Conservation (phyloP, 306 rosid genomes). For the Malus sylvestris region DNA sequence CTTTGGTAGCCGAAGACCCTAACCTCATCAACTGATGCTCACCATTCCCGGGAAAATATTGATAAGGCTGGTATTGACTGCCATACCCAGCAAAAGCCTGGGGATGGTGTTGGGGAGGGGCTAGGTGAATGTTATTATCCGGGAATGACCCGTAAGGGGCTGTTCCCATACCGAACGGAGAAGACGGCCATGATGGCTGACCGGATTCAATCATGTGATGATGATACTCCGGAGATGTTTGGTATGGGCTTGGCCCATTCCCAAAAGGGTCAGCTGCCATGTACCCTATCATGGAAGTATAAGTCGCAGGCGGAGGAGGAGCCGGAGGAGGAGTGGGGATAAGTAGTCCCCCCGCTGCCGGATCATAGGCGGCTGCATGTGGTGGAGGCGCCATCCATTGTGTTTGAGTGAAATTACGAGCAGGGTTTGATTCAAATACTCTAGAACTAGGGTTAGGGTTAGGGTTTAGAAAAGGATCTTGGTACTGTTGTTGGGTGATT, state of each 20-base stretch:
- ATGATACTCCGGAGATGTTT: constrained; percentile 24
- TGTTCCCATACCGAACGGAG: constrained; percentile 39
- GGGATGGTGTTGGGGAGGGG: background rate
- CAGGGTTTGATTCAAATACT: constrained; percentile 21
- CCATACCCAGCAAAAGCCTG: constrained; percentile 35
- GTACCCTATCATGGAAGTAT: constrained; percentile 42
- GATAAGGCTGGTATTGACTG: constrained; percentile 37
- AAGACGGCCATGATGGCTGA: constrained; percentile 44
- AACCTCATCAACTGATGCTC: constrained; percentile 45
- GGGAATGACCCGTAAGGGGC: constrained; percentile 46
- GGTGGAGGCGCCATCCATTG: constrained; percentile 33
- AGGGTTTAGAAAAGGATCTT: constrained; percentile 32
- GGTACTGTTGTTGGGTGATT: constrained; percentile 11
- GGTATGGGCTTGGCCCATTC: constrained; percentile 20
- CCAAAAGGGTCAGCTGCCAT: constrained; percentile 23
- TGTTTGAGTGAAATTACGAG: constrained; percentile 20
- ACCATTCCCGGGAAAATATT: constrained; percentile 40
- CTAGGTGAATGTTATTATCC: constrained; percentile 23
- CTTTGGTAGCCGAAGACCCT: constrained; percentile 81
- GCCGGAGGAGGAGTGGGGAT: constrained; percentile 12
- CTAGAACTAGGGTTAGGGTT: constrained; percentile 16
- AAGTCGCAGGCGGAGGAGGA: constrained; percentile 9
- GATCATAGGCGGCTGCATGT: constrained; percentile 22
- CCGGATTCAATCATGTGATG: constrained; percentile 47
- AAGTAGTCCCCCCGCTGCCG: background rate